Evolutionary conservation across 306 rosid genomes (phyloP).

Genomic region (Dicorynia guianensis): DNA sequence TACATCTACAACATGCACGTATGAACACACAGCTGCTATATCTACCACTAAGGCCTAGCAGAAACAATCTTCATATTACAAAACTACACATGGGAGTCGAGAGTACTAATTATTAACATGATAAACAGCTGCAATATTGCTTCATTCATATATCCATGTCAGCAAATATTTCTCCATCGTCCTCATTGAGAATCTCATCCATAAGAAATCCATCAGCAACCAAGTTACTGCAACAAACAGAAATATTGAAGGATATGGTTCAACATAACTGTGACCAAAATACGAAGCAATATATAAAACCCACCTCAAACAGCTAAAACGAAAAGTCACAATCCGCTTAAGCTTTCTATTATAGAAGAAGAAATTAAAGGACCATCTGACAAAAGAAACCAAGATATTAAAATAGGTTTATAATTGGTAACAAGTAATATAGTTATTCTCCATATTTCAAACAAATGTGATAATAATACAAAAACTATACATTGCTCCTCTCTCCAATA

Average conservation of each 20-base stretch:
- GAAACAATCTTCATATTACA: constrained; percentile 46
- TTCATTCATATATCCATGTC: constrained; percentile 81
- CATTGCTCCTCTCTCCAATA: constrained; percentile 84
- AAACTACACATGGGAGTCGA: constrained; percentile 41
- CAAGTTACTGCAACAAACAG: constrained; percentile 69
- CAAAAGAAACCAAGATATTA: constrained; percentile 22
- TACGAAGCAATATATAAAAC: neutral
- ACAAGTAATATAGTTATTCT: neutral
- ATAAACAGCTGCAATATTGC: constrained; percentile 27
- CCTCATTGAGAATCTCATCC: constrained; percentile 56
- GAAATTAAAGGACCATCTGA: constrained; percentile 95
- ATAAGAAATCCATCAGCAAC: constrained; percentile 68
- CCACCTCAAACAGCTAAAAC: constrained; percentile 86
- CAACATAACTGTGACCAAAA: constrained; percentile 16
- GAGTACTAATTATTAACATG: constrained; percentile 30
- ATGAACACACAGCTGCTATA: neutral
- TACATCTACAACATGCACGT: constrained; percentile 7
- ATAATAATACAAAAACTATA: constrained; percentile 40
- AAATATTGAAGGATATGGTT: constrained; percentile 16
- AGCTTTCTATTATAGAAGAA: constrained; percentile 90
- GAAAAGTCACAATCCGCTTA: constrained; percentile 84
- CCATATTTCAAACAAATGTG: neutral
- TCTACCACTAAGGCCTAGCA: constrained; percentile 30
- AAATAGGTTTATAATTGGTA: constrained; percentile 4
- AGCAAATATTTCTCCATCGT: constrained; percentile 82